Percentiles rank a stretch among this genome's conserved stretches.
These are phyloP conservation scores for Aphanomyces cochlioides DNA, from an alignment of 352 stramenopile species.

Conservation along the genomic window DNA sequence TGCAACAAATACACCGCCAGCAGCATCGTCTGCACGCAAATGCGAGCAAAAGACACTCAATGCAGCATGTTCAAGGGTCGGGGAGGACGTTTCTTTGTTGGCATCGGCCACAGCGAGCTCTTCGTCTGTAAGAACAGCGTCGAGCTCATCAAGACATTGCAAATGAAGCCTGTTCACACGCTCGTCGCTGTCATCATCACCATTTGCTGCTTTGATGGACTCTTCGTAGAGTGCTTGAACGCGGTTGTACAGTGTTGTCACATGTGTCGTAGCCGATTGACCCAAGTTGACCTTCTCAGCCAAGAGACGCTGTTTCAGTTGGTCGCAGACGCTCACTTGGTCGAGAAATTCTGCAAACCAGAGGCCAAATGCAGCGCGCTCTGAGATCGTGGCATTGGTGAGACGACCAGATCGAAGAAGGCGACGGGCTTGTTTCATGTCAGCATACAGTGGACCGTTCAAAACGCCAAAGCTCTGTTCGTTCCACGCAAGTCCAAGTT, in stretches of 20 bases:
- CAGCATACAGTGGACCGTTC: constrained; percentile 28
- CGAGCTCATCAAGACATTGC: constrained; percentile 46
- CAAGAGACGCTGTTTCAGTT: constrained; percentile 62
- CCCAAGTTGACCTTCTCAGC: constrained; percentile 57
- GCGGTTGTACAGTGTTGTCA: constrained; percentile 58
- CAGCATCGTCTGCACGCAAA: constrained; percentile 46
- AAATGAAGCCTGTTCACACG: constrained; percentile 43
- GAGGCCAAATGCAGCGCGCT: background rate
- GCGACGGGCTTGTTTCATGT: constrained; percentile 2
- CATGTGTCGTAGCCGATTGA: constrained; percentile 50
- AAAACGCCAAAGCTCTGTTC: constrained; percentile 55
- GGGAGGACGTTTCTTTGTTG: constrained; percentile 47
- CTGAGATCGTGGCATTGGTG: background rate
- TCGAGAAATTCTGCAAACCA: constrained; percentile 18
- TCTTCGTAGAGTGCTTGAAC: constrained; percentile 43
- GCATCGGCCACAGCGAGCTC: constrained; percentile 47
- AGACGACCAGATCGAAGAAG: constrained; percentile 7
- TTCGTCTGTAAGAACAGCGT: constrained; percentile 54
- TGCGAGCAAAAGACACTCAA: constrained; percentile 62
- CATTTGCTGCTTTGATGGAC: constrained; percentile 33
- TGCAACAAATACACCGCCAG: constrained; percentile 50
- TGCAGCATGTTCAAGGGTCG: constrained; percentile 55
- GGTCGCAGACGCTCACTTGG: background rate
- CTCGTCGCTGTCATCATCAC: constrained; percentile 31
- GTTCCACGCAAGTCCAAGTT: constrained; percentile 30